These are phyloP conservation scores for Isabelozyma heimii DNA, from an alignment of 805 yeast genomes.

Conservation along the genomic window DNA sequence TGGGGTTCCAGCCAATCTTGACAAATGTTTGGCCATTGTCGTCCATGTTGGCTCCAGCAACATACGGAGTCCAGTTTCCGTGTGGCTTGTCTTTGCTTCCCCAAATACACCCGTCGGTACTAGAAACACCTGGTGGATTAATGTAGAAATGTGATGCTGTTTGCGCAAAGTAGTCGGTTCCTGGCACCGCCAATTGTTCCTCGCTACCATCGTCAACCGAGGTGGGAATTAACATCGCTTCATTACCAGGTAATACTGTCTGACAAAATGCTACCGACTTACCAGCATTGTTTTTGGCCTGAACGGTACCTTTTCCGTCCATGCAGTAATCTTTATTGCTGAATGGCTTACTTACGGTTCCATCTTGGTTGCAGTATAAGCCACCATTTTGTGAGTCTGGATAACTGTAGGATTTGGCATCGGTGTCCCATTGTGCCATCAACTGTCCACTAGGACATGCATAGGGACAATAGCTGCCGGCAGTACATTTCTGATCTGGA, in stretches of 20 bases:
- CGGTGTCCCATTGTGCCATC: slow-evolving; percentile 86
- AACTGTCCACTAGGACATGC: slow-evolving; percentile 89
- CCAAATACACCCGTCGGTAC: slow-evolving; percentile 81
- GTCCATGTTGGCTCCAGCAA: slow-evolving; percentile 88
- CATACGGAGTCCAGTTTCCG: slow-evolving; percentile 94
- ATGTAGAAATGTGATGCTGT: slow-evolving; percentile 87
- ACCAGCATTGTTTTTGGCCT: slow-evolving; percentile 55
- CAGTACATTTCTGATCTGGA: slow-evolving; percentile 66
- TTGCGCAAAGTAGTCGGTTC: slow-evolving; percentile 76
- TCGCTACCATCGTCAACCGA: slow-evolving; percentile 47
- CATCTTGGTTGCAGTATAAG: slow-evolving; percentile 68
- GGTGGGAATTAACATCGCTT: slow-evolving; percentile 91
- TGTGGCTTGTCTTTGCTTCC: slow-evolving; percentile 64
- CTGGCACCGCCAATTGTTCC: slow-evolving; percentile 78
- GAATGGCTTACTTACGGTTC: slow-evolving; percentile 63
- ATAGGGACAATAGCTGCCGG: slow-evolving; percentile 85
- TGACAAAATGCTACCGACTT: slow-evolving; percentile 80
- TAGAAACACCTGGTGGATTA: slow-evolving; percentile 79
- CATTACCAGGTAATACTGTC: slow-evolving; percentile 91
- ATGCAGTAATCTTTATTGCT: slow-evolving; percentile 60
- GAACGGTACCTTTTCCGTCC: slow-evolving; percentile 75
- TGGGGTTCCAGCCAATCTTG: slow-evolving; percentile 90
- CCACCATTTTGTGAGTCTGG: slow-evolving; percentile 86
- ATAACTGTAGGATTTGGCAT: slow-evolving; percentile 66
- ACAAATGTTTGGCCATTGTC: slow-evolving; percentile 66